Evolutionary conservation across 2,329 filamentous ascomycete species (phyloP).

Genomic region (Penicillium sp.): DNA sequence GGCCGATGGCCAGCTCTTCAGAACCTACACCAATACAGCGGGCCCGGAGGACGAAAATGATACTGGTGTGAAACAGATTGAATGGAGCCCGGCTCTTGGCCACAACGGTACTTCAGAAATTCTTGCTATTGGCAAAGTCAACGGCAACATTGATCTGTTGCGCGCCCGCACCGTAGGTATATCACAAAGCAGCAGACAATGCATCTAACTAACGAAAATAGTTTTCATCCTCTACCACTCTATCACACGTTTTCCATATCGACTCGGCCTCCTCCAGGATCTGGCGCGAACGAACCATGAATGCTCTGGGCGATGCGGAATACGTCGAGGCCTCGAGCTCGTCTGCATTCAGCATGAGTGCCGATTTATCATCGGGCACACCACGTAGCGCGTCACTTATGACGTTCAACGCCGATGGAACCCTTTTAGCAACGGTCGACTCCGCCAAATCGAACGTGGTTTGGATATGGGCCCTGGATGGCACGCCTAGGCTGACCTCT

Average conservation of each 20-base stretch:
- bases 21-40: conserved; percentile 45
- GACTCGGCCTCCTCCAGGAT: conserved; percentile 31
- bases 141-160: conserved; percentile 48
- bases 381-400: conserved; percentile 37
- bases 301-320: conserved; percentile 29
- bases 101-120: conserved; percentile 30
- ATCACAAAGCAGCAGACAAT: not conserved
- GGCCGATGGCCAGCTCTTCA: conserved; percentile 55
- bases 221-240: conserved; percentile 33
- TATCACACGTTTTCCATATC: conserved; percentile 33
- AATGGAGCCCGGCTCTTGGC: conserved; percentile 46
- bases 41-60: conserved; percentile 39
- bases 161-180: conserved; percentile 39
- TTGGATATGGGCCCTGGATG: conserved; percentile 43
- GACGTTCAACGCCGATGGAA: conserved; percentile 37
- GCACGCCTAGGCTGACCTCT: conserved; percentile 28
- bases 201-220: conserved; percentile 11
- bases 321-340: conserved; percentile 38
- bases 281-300: conserved; percentile 32
- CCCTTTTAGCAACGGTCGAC: conserved; percentile 37
- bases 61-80: conserved; percentile 49
- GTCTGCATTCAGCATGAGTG: conserved; percentile 31
- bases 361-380: conserved; percentile 24
- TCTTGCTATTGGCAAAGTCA: conserved; percentile 49
- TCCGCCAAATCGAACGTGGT: conserved; percentile 41